Evolutionary conservation across 164 flowering plant genomes (phyloP).

Genomic region (Cinnamomum chago): DNA sequence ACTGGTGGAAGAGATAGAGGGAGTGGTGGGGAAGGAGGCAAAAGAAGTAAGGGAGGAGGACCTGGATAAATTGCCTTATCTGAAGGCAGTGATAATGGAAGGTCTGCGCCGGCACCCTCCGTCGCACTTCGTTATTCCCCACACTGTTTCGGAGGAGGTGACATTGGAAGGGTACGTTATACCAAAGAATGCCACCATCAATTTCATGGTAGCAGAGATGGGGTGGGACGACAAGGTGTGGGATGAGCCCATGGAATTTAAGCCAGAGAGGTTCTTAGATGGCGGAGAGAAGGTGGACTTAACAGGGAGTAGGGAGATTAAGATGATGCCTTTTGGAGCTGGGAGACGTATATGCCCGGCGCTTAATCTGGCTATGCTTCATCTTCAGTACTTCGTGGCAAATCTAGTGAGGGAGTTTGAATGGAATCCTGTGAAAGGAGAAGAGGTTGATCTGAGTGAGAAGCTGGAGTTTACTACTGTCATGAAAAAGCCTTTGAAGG

Average conservation of each 20-base stretch:
- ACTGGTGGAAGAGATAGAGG: neutral
- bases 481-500: constrained; percentile 45
- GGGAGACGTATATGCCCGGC: constrained; percentile 14
- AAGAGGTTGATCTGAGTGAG: constrained; percentile 39
- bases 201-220: too few relatives aligned
- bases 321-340: too few relatives aligned
- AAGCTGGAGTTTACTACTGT: constrained; percentile 36
- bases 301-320: too few relatives aligned
- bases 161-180: constrained; percentile 8
- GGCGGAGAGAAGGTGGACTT: too few relatives aligned
- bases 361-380: constrained; percentile 7
- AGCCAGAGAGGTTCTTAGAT: too few relatives aligned
- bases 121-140: constrained; percentile 18
- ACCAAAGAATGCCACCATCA: too few relatives aligned
- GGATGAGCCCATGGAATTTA: too few relatives aligned
- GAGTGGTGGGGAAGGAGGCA: neutral
- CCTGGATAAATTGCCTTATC: constrained; percentile 16
- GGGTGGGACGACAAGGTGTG: too few relatives aligned
- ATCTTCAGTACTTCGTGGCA: neutral
- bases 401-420: constrained; percentile 17
- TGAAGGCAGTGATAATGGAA: constrained; percentile 22
- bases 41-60: neutral
- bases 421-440: constrained; percentile 35
- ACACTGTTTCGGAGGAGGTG: constrained; percentile 19
- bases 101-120: constrained; percentile 22